phyloP scores from a whole-genome alignment of 495 filamentous ascomycete genomes.

The Lichenothelia convexa region DNA sequence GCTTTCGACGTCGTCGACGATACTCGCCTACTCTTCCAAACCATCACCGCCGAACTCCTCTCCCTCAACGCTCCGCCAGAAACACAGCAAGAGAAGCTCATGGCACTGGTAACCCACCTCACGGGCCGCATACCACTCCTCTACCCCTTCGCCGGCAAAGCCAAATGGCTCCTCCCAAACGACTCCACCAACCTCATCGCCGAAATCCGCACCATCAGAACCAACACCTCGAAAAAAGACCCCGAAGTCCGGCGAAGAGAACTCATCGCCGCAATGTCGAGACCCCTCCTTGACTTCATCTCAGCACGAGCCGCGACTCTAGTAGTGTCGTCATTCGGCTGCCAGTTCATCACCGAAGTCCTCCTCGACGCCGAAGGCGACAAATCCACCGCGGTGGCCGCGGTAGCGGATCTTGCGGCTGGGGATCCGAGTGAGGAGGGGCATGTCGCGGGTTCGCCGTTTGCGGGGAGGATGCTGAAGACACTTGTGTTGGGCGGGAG shows the following conservation, averaged over 20 bases:
- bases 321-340: conserved; percentile 58
- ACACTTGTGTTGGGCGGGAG: conserved; percentile 69
- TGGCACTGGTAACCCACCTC: conserved; percentile 43
- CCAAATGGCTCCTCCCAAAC: conserved; percentile 49
- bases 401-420: conserved; percentile 49
- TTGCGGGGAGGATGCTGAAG: conserved; percentile 75
- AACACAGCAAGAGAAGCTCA: conserved; percentile 40
- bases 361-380: conserved; percentile 42
- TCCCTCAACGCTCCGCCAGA: conserved; percentile 30
- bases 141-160: conserved; percentile 62
- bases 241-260: conserved; percentile 55
- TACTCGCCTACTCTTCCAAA: conserved; percentile 69
- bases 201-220: conserved; percentile 42
- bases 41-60: conserved; percentile 66
- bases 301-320: conserved; percentile 45
- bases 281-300: conserved; percentile 51
- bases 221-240: conserved; percentile 63
- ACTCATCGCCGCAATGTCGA: conserved; percentile 48
- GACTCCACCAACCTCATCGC: conserved; percentile 44
- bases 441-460: conserved; percentile 40
- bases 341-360: conserved; percentile 68
- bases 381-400: conserved; percentile 47
- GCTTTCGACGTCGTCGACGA: conserved; percentile 88
- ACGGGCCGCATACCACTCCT: conserved; percentile 61
- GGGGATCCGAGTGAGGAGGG: conserved; percentile 38